Evolutionary conservation across 1,284 basidiomycete species (phyloP), one percentile per base, ranked within the genome.

Genomic region (Puccinia polysora): DNA sequence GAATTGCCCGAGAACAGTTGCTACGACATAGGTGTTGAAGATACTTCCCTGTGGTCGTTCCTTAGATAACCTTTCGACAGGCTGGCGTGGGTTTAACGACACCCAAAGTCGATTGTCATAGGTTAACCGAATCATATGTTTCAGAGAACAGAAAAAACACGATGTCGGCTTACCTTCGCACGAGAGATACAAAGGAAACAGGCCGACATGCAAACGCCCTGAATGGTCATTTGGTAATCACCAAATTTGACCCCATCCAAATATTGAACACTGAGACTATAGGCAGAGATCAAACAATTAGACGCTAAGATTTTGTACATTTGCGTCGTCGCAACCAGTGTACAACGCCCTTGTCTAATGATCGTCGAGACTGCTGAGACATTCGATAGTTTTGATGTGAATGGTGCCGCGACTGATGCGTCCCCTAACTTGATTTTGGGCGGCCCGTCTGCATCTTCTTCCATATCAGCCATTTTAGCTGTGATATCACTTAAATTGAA

Each of bases 241-340:
- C 94, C 94, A 80, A 92, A 96, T 81, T 97, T 97, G 84, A 97
- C 95, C 30, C 93, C 94, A 75, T 97, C 92, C 18, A 97, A 84
- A 79, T 97, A 96, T 80, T 95, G 92, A 28, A 97, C 94, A 77
- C 89, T 92, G 74, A 97, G 83, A 80, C 89, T 92, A 82, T 94
- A 97, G 36, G 93, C 93, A 2, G 92, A 95, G 80, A 97, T 97
- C 49, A 97, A 83, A 79, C 93, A 96, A 80, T 97, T 97, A 74
- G 96, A 83, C 1, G 93, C 93, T 45, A 97, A 84, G 76, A 97
- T 97, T 83, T 96, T 96, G 87, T 96, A 97, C 93, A 97, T 97
- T 82, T 97, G 94, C 73, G 94, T 89, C 1, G 93, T 97, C 0
- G 93, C 93, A 52, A 97, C 93, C 15, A 97, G 86, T 0, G 93